Evolutionary conservation across 176 grass and related monocot genomes (phyloP).

Genomic region (Miscanthus lutarioriparius): DNA sequence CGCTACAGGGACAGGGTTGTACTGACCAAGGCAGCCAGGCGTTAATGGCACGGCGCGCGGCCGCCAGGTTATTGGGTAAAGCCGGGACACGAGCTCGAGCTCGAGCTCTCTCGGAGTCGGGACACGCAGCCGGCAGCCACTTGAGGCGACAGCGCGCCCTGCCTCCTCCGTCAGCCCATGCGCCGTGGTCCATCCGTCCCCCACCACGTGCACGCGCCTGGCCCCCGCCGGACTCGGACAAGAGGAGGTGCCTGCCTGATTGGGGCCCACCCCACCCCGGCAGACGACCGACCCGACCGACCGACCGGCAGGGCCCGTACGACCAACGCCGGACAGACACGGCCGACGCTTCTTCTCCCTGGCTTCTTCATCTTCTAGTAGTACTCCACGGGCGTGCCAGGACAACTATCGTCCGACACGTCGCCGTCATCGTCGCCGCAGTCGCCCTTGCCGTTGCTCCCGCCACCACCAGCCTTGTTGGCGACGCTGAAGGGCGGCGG

Average conservation of each 20-base stretch:
- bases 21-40: too few species aligned
- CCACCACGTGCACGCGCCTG: slow-evolving; percentile 32
- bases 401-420: slow-evolving; percentile 55
- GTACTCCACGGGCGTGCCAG: slow-evolving; percentile 76
- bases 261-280: background rate
- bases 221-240: background rate
- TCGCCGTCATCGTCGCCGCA: background rate
- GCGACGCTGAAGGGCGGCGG: slow-evolving; percentile 48
- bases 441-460: background rate
- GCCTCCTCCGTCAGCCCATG: background rate
- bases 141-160: slow-evolving; percentile 36
- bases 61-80: slow-evolving; percentile 12
- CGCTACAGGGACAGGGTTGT: too few species aligned
- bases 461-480: background rate
- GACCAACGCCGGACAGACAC: background rate
- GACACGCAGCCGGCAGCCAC: slow-evolving; percentile 26
- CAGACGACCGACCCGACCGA: background rate
- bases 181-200: background rate
- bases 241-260: background rate
- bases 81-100: background rate
- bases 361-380: slow-evolving; percentile 27
- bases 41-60: background rate
- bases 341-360: slow-evolving; percentile 3
- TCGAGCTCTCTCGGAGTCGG: background rate
- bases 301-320: background rate